Percentiles rank a stretch among this genome's conserved stretches.
phyloP scores from a whole-genome alignment of 2,329 filamentous ascomycete species.

The Cucurbitaria berberidis region DNA sequence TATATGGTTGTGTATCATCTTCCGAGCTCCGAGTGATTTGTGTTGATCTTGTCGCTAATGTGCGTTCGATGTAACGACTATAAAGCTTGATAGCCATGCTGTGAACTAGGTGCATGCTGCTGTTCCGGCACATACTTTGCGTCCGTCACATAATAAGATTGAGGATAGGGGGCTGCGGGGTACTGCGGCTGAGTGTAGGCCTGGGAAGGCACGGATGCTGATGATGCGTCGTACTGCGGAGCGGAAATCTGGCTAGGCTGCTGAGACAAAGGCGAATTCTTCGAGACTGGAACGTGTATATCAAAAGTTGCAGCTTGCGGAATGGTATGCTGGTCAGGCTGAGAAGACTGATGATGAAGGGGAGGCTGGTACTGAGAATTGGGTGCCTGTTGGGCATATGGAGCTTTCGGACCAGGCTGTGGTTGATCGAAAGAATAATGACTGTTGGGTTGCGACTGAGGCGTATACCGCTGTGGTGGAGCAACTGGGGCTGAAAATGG shows the following conservation, averaged over 20 bases:
- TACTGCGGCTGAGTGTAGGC: slow-evolving; percentile 32
- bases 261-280: slow-evolving; percentile 20
- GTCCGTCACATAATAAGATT: slow-evolving; percentile 40
- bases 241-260: slow-evolving; percentile 21
- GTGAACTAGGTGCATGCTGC: slow-evolving; percentile 16
- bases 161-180: slow-evolving; percentile 28
- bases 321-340: slow-evolving; percentile 33
- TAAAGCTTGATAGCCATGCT: slow-evolving; percentile 13
- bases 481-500: slow-evolving; percentile 27
- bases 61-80: neutral
- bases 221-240: slow-evolving; percentile 33
- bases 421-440: slow-evolving; percentile 31
- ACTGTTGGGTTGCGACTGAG: slow-evolving; percentile 25
- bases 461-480: slow-evolving; percentile 26
- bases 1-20: slow-evolving; percentile 13
- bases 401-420: slow-evolving; percentile 16
- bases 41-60: neutral
- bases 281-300: slow-evolving; percentile 25
- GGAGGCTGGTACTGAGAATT: slow-evolving; percentile 27
- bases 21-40: slow-evolving; percentile 1
- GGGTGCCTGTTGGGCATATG: slow-evolving; percentile 26
- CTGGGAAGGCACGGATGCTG: slow-evolving; percentile 39
- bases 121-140: slow-evolving; percentile 30
- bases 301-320: slow-evolving; percentile 34
- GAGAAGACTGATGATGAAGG: slow-evolving; percentile 28